Base-by-base conservation (phyloP, 768 basidiomycete genomes). In the Leccinum variicolor region DNA sequence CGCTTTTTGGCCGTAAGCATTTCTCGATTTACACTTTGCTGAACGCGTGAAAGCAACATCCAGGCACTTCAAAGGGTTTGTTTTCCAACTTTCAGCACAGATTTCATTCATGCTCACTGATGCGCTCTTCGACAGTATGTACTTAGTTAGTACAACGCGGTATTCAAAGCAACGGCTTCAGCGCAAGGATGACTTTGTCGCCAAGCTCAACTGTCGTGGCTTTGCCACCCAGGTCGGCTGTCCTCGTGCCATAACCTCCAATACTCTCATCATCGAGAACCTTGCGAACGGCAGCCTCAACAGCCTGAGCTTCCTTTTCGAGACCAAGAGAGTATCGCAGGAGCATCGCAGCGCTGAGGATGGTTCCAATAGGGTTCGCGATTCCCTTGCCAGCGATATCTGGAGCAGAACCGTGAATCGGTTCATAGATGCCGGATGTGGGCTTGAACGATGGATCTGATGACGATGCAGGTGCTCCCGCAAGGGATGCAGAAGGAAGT, bases 331-430 rank as follows among this genome's bases (percentile, higher is more conserved):
- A 98, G 75, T 98, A 99, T 46, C 95, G 85, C 52, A 97, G 79
- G 59, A 97, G 86, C 86, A 97, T 85, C 14, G 94, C 94, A 17
- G 89, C 90, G 53, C 92, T 94, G 57, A 97, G 88, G 70, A 97
- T 96, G 15, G 94, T 95, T 53, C 94, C 94, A 66, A 97, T 84
- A 34, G 94, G 94, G 71, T 97, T 97, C 63, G 94, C 94, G 65
- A 95, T 92, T 17, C 90, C 90, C 72, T 90, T 79, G 1, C 92
- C 93, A n/a, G 94, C 92, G 60, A 97, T 97, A 68, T 96, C 94
- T 52, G 94, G 94, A 1, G 94, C 94, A 45, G 92, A 93, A 52
- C 92, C 92, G 68, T 96, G 94, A 62, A 97, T 97, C 51, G 97
- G 97, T 75, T 99, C 97, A 78, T 99, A 99, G 45, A 99, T 77